A percentile compares a stretch with the other conserved stretches of the same genome.
phyloP scores from a whole-genome alignment of 2,329 filamentous ascomycete genomes.

The Xylaria digitata region DNA sequence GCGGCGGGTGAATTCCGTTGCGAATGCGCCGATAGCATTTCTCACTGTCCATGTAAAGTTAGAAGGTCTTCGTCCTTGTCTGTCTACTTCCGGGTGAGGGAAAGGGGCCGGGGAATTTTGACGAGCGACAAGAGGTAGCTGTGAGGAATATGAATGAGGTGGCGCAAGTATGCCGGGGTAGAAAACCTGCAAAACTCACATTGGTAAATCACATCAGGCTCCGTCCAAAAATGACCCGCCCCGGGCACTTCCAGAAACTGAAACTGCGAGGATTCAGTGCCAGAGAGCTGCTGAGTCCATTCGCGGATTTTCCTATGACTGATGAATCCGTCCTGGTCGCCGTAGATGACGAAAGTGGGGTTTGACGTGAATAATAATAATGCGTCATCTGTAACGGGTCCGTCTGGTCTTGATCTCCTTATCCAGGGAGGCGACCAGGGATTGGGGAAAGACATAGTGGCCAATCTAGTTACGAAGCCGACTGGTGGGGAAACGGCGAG shows the following conservation, averaged over 20 bases:
- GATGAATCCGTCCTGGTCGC: constrained; percentile 79
- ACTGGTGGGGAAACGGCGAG: constrained; percentile 76
- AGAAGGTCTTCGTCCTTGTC: constrained; percentile 4
- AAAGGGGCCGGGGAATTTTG: background rate
- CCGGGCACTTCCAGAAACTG: constrained; percentile 59
- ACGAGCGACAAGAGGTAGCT: background rate
- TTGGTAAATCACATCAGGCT: constrained; percentile 59
- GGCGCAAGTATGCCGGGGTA: constrained; percentile 4
- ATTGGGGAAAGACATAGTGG: constrained; percentile 67
- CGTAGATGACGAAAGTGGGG: constrained; percentile 77
- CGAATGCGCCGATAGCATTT: constrained; percentile 32
- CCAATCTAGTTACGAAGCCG: constrained; percentile 68
- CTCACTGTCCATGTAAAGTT: constrained; percentile 26
- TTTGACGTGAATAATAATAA: constrained; percentile 71
- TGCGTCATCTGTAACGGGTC: constrained; percentile 55
- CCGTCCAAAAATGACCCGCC: constrained; percentile 73
- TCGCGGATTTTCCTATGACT: constrained; percentile 70
- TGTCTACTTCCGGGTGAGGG: background rate
- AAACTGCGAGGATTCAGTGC: constrained; percentile 59
- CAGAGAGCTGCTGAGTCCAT: constrained; percentile 71
- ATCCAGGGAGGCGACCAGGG: constrained; percentile 43
- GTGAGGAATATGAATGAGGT: background rate
- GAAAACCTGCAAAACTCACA: constrained; percentile 47
- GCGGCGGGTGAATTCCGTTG: constrained; percentile 10
- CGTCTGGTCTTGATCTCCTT: constrained; percentile 36